Evolutionary conservation across 495 filamentous ascomycete species (phyloP).

Genomic region (Friedmanniomyces simplex): DNA sequence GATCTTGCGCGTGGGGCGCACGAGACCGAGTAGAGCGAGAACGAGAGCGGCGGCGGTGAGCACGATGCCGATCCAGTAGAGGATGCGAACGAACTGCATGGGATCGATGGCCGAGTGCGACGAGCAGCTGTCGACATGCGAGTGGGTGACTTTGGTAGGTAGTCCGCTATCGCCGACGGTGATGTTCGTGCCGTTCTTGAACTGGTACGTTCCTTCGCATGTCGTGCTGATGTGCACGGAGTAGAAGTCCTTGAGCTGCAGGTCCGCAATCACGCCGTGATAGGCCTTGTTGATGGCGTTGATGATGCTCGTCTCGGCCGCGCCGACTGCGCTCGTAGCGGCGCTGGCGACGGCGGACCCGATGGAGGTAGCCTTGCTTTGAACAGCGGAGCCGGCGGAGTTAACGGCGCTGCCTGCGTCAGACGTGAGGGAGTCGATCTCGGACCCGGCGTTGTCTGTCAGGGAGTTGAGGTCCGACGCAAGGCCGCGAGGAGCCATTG

Average conservation of each 20-base stretch:
- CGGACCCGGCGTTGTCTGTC: no score
- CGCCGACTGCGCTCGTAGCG: conserved; percentile 1
- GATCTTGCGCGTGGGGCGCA: conserved; percentile 24
- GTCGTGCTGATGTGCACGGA: conserved; percentile 57
- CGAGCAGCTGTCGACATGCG: conserved; percentile 52
- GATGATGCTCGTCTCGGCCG: conserved; percentile 7
- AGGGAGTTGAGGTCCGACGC: conserved; percentile 5
- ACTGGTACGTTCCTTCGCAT: conserved; percentile 52
- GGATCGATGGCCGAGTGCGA: conserved; percentile 52
- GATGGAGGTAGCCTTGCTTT: conserved; percentile 5
- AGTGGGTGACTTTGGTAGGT: conserved; percentile 21
- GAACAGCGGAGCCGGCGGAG: conserved; percentile 4
- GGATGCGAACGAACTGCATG: conserved; percentile 43
- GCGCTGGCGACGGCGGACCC: conserved; percentile 4
- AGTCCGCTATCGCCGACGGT: conserved; percentile 28
- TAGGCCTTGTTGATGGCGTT: conserved; percentile 35
- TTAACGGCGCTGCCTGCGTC: conserved; percentile 9
- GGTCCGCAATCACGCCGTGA: conserved; percentile 36
- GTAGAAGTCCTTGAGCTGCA: conserved; percentile 60
- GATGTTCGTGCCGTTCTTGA: conserved; percentile 32
- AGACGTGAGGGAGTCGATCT: no score
- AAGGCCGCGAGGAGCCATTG: conserved; percentile 5
- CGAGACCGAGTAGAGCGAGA: conserved; percentile 33
- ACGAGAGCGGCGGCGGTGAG: conserved; percentile 48
- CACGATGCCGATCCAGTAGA: conserved; percentile 54